Evolutionary conservation across 2,329 filamentous ascomycete species (phyloP), one percentile per base, ranked within the genome.

Genomic region (Juglanconis oblonga): DNA sequence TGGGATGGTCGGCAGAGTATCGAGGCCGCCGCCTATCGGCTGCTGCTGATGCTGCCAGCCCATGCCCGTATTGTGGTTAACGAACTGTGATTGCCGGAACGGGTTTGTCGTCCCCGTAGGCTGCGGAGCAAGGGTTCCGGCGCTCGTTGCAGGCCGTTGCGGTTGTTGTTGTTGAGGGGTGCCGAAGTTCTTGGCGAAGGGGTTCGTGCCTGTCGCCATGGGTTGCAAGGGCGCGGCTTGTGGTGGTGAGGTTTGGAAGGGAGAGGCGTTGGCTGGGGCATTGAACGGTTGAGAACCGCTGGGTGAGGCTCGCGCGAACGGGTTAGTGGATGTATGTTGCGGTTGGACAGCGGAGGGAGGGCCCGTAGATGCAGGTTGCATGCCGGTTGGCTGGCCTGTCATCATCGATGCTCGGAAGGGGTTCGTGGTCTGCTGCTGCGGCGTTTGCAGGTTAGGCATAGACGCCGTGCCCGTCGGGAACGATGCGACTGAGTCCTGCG

Each of bases 371-470:
- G 71, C 55, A 1, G 56, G 40, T 8, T 58, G 68, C 47, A 73
- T 67, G 65, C 82, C 82, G 7, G 85, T 85, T 24, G 76, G 75
- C 67, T 80, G 78, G 69, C 82, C 79, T 62, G 72, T 77, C 78
- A 82, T 81, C 87, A 94, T 94, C 1, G 94, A 97, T 70, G 92
- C 89, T 47, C 95, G 85, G 84, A 99, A 99, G 0, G 95, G 95
- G 71, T 99, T 99, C 7, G 92, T 97, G 29, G 80, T 87, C 67
- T 87, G 84, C 70, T 81, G 82, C 61, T 81, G 80, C 31, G 38
- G 10, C 4, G 78, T 68, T 73, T 78, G 74, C 64, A 80, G 69
- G 54, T 69, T 74, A 62, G 77, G 70, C 72, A 79, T 67, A 64
- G 79, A 68, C 72, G 77, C 66, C 9, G 35, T 35, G 11, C 74